Evolutionary conservation across 495 filamentous ascomycete species (phyloP), one percentile per base, ranked within the genome.

Genomic region (Staphylotrichum longicolle): DNA sequence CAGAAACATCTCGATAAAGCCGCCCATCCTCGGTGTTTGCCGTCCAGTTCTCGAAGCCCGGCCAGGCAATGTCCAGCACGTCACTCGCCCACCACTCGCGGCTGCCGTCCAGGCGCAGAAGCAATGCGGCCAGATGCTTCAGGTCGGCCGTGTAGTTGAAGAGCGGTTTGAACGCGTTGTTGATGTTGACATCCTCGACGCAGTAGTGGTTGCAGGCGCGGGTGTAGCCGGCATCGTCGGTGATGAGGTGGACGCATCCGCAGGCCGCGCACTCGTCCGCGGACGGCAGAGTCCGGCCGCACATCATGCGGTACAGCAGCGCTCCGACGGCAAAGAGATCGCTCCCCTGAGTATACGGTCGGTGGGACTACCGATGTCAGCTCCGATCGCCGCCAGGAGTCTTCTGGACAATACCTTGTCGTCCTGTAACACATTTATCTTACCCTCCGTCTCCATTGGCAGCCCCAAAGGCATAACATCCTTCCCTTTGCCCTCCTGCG

Each of bases 231-330:
- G 15, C 37, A 1, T 46, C 53, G n/a, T 55, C 45, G 42, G 27
- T 39, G 27, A 41, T 55, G 32, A 71, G 8, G 61, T 73, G 71
- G 14, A 63, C 11, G 30, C 66, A 68, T 10, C 46, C 58, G 61
- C 69, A 66, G 14, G 45, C 54, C 37, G 34, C 9, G 52, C 74
- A 77, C 40, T 73, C 63, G 52, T 72, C 73, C 5, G 60, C 57
- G 6, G 62, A 37, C 1, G 69, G 65, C 11, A 70, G 62, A 4
- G 63, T 37, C 5, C 59, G 59, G 11, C 72, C 70, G 4, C 53
- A 63, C 74, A 78, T 77, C 76, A 79, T 78, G 11, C 51, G 62
- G 62, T 69, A 77, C 49, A 79, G 61, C 32, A 74, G 53, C 10
- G 63, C 63, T 35, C 75, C 77, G 3, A 79, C 65, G 14, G 67